phyloP scores from a whole-genome alignment of 2,329 filamentous ascomycete species.

The Aspergillus novofumigatus region DNA sequence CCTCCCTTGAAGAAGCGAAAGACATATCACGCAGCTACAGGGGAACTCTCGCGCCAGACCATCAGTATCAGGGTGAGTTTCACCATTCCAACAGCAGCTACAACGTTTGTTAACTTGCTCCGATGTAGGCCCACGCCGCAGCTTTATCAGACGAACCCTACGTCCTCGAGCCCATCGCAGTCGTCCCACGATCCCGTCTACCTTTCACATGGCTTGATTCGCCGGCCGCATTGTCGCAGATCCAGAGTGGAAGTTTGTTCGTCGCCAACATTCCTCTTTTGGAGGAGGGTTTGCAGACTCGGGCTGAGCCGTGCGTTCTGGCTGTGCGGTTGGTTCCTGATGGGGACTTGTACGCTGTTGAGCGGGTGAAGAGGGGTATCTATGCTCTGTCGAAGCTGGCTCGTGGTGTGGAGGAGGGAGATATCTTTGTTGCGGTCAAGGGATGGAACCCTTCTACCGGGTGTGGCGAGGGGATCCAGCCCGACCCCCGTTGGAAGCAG shows the following conservation, averaged over 20 bases:
- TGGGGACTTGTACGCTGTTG: constrained; percentile 35
- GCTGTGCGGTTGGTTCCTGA: constrained; percentile 27
- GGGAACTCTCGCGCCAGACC: constrained; percentile 12
- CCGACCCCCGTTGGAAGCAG: background rate
- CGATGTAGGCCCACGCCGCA: constrained; percentile 30
- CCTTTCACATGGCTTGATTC: constrained; percentile 40
- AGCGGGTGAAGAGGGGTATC: constrained; percentile 36
- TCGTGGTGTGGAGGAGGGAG: constrained; percentile 33
- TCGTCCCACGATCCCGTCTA: constrained; percentile 33
- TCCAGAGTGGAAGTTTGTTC: constrained; percentile 36
- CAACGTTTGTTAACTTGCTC: background rate
- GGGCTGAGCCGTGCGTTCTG: constrained; percentile 28
- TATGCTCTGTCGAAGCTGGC: constrained; percentile 38
- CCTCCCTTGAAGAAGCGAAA: constrained; percentile 35
- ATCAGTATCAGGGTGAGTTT: constrained; percentile 32
- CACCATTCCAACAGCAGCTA: background rate
- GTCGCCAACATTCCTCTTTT: constrained; percentile 34
- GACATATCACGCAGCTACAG: constrained; percentile 16
- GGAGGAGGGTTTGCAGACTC: constrained; percentile 25
- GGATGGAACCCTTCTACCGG: constrained; percentile 18
- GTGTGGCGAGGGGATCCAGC: constrained; percentile 2
- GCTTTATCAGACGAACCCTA: constrained; percentile 33
- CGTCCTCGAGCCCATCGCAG: constrained; percentile 32
- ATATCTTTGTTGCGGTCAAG: constrained; percentile 37
- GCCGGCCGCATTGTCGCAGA: constrained; percentile 20